Percentiles rank a stretch among this genome's conserved stretches.
These are phyloP conservation scores for Calonectria honghensis DNA, from an alignment of 2,329 filamentous ascomycete genomes.

Conservation along the genomic window DNA sequence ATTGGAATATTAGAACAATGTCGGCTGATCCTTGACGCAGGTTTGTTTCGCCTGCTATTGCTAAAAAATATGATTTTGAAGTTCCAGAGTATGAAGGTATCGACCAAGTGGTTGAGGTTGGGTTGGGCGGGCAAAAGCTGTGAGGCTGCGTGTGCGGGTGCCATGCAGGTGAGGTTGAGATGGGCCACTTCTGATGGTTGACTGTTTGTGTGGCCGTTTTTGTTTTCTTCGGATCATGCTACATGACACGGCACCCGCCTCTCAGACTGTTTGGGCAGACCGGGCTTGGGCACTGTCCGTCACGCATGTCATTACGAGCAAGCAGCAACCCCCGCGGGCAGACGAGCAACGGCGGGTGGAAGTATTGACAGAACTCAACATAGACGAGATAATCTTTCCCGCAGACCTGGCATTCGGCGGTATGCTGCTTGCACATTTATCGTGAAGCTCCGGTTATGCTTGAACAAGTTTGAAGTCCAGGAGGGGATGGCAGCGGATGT, in stretches of 20 bases:
- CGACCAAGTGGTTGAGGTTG: constrained; percentile 91
- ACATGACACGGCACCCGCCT: constrained; percentile 74
- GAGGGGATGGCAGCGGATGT: constrained; percentile 40
- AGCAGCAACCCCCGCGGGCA: constrained; percentile 68
- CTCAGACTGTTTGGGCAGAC: constrained; percentile 75
- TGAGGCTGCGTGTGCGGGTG: constrained; percentile 57
- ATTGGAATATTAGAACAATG: constrained; percentile 17
- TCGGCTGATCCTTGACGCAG: constrained; percentile 63
- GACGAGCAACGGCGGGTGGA: constrained; percentile 67
- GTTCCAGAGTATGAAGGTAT: constrained; percentile 88
- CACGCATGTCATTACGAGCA: constrained; percentile 67
- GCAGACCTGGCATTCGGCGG: constrained; percentile 75
- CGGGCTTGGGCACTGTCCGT: constrained; percentile 74
- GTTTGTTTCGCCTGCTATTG: constrained; percentile 86
- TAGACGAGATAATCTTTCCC: constrained; percentile 76
- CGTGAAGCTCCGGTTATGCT: constrained; percentile 53
- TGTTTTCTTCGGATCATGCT: constrained; percentile 50
- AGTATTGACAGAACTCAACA: constrained; percentile 73
- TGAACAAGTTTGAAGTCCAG: constrained; percentile 45
- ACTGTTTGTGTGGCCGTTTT: constrained; percentile 33
- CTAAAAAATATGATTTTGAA: constrained; percentile 90
- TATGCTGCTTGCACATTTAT: constrained; percentile 78
- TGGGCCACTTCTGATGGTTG: constrained; percentile 31
- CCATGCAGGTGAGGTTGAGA: constrained; percentile 32
- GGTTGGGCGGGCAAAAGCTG: constrained; percentile 70